phyloP scores from a whole-genome alignment of 345 rosid species.

The Carallia pectinifolia region DNA sequence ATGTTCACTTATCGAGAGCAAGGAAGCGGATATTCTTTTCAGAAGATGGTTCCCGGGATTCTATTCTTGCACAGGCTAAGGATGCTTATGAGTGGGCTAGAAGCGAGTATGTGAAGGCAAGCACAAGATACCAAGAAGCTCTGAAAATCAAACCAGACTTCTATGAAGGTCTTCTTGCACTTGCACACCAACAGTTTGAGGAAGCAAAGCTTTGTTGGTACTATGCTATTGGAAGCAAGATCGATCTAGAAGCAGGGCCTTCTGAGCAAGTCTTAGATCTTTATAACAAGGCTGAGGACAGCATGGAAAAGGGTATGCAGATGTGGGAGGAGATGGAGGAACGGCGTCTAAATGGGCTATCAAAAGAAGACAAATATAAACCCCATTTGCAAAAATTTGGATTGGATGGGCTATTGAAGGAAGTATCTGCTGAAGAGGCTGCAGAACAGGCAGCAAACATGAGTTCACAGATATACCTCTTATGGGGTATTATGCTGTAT shows the following conservation, averaged over 20 bases:
- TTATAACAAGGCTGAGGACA: slow-evolving; percentile 96
- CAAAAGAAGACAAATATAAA: slow-evolving; percentile 67
- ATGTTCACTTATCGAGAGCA: slow-evolving; percentile 85
- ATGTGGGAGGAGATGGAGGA: slow-evolving; percentile 98
- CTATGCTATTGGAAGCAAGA: slow-evolving; percentile 65
- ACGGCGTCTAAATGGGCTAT: slow-evolving; percentile 79
- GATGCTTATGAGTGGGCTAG: slow-evolving; percentile 70
- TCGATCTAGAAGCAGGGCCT: slow-evolving; percentile 59
- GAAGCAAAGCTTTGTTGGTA: slow-evolving; percentile 96
- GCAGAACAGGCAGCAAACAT: slow-evolving; percentile 76
- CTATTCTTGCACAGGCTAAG: slow-evolving; percentile 49
- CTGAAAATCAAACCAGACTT: slow-evolving; percentile 80
- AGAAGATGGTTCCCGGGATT: slow-evolving; percentile 66
- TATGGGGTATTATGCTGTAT: slow-evolving; percentile 94
- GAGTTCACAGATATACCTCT: slow-evolving; percentile 86
- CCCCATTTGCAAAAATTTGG: slow-evolving; percentile 62
- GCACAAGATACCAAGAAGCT: slow-evolving; percentile 74
- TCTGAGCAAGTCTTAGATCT: slow-evolving; percentile 77
- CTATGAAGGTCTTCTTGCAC: slow-evolving; percentile 88
- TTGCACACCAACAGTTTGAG: slow-evolving; percentile 95
- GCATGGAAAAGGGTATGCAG: slow-evolving; percentile 96
- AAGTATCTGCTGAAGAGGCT: slow-evolving; percentile 66
- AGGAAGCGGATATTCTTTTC: slow-evolving; percentile 67
- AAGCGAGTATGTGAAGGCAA: slow-evolving; percentile 72
- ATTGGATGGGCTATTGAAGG: slow-evolving; percentile 58